Evolutionary conservation across 106 monocot genomes (phyloP).

Genomic region (Apostasia ramifera): DNA sequence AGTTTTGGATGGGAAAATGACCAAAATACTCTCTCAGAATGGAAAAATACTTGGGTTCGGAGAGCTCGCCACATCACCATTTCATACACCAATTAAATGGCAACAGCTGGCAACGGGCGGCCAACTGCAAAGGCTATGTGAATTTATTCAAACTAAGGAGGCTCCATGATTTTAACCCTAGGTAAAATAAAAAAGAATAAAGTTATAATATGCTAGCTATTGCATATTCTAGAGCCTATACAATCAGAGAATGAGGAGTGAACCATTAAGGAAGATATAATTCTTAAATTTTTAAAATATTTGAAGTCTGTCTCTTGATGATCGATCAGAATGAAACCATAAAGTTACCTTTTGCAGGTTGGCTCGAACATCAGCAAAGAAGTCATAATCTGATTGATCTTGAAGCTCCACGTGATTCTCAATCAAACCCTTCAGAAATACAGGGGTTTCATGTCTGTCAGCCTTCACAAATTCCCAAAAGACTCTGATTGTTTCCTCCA

Average conservation of each 20-base stretch:
- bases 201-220: no score
- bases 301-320: not conserved
- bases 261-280: not conserved
- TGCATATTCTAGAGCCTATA: no score
- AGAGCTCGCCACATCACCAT: no score
- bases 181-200: no score
- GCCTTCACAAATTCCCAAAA: conserved; percentile 83
- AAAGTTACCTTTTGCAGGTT: conserved; percentile 51
- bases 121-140: no score
- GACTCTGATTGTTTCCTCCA: conserved; percentile 53
- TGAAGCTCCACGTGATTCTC: conserved; percentile 45
- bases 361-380: conserved; percentile 36
- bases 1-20: no score
- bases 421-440: conserved; percentile 48
- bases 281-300: not conserved
- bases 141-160: not conserved
- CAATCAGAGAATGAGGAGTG: not conserved
- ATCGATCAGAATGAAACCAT: not conserved
- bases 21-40: no score
- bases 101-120: no score
- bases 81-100: no score
- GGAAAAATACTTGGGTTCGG: no score
- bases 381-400: conserved; percentile 40
- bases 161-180: no score
- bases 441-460: conserved; percentile 49